phyloP scores from a whole-genome alignment of 1,284 basidiomycete genomes.

The Rhodotorula sp. region DNA sequence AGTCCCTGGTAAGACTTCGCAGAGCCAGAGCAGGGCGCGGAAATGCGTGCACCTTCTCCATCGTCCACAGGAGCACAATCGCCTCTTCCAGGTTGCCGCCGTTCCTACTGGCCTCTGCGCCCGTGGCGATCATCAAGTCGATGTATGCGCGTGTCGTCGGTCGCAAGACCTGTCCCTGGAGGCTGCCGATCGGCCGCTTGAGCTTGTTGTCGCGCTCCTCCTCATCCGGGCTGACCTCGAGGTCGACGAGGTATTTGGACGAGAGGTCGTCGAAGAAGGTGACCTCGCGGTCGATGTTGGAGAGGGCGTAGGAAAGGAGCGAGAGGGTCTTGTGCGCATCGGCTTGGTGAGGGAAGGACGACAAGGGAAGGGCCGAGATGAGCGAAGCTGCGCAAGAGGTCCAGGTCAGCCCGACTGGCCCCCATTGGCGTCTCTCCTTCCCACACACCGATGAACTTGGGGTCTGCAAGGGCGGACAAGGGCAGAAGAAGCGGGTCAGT shows the following conservation, averaged over 20 bases:
- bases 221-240: neutral
- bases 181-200: neutral
- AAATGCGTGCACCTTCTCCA: slow-evolving; percentile 22
- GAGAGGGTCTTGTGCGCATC: slow-evolving; percentile 9
- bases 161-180: slow-evolving; percentile 13
- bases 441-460: slow-evolving; percentile 26
- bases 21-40: neutral
- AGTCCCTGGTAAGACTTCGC: too few species aligned
- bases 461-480: slow-evolving; percentile 1
- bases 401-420: neutral
- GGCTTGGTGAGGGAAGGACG: slow-evolving; percentile 6
- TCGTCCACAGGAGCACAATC: slow-evolving; percentile 26
- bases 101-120: slow-evolving; percentile 17
- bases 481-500: neutral
- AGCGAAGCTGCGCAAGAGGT: neutral
- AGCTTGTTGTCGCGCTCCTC: slow-evolving; percentile 5
- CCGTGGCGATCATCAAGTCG: slow-evolving; percentile 26
- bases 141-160: slow-evolving; percentile 25
- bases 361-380: slow-evolving; percentile 24
- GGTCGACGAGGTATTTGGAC: slow-evolving; percentile 15
- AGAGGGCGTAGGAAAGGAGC: slow-evolving; percentile 26
- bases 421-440: rapidly evolving
- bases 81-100: slow-evolving; percentile 22
- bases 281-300: slow-evolving; percentile 30
- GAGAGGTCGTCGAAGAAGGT: slow-evolving; percentile 28